Percentiles rank a stretch among this genome's conserved stretches.
These are phyloP conservation scores for Spathaspora hagerdaliae DNA, from an alignment of 805 yeast species.

Conservation along the genomic window DNA sequence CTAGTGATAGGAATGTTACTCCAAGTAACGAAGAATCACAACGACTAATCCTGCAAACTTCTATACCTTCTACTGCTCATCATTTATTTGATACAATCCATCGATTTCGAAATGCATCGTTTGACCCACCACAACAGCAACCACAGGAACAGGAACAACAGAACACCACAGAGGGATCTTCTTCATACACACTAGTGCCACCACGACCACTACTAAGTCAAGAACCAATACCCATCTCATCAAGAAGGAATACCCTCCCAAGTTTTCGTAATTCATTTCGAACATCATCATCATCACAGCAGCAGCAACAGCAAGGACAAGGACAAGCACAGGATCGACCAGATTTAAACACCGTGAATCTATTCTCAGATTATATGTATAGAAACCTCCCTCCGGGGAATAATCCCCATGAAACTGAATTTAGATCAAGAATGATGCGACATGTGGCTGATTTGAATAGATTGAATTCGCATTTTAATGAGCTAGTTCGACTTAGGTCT, in stretches of 20 bases:
- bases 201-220: neutral
- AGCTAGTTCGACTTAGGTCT: neutral
- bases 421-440: conserved; percentile 7
- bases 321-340: neutral
- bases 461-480: conserved; percentile 6
- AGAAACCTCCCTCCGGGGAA: conserved; percentile 1
- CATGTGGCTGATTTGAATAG: conserved; percentile 6
- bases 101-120: conserved; percentile 4
- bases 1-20: neutral
- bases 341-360: conserved; percentile 3
- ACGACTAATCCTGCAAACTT: neutral
- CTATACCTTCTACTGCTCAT: neutral
- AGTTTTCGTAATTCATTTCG: too few species aligned
- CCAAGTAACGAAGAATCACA: neutral
- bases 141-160: neutral
- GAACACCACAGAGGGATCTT: too few species aligned
- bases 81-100: neutral
- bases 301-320: neutral
- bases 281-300: too few species aligned
- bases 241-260: neutral
- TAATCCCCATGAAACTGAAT: conserved; percentile 2
- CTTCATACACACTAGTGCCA: too few species aligned
- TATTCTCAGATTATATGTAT: conserved; percentile 5
- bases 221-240: neutral
- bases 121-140: neutral